Evolutionary conservation across 148 eudicot species (phyloP).

Genomic region (Chenopodium suecicum): DNA sequence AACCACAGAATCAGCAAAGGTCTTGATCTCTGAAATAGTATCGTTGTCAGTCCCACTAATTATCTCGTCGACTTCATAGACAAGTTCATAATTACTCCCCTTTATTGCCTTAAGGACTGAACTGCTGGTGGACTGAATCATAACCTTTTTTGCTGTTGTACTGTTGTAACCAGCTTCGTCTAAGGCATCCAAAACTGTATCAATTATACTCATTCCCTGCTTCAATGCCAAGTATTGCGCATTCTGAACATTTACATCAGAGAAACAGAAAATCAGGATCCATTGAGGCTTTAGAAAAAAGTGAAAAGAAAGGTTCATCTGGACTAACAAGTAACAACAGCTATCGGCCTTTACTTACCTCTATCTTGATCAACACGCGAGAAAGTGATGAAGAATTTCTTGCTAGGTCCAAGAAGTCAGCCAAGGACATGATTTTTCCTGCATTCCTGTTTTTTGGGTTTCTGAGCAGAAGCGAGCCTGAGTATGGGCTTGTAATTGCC

Average conservation of each 20-base stretch:
- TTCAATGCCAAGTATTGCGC: constrained; percentile 77
- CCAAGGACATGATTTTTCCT: constrained; percentile 44
- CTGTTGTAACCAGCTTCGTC: constrained; percentile 40
- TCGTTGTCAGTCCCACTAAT: constrained; percentile 51
- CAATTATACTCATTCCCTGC: constrained; percentile 53
- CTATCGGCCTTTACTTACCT: constrained; percentile 46
- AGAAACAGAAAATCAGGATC: not conserved
- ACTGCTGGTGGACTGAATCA: constrained; percentile 75
- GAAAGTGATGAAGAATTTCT: constrained; percentile 64
- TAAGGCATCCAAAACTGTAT: constrained; percentile 59
- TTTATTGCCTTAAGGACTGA: constrained; percentile 60
- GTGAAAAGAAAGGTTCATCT: not conserved
- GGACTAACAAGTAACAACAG: not conserved
- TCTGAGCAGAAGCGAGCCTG: not conserved
- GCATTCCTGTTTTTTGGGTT: constrained; percentile 34
- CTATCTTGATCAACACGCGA: constrained; percentile 69
- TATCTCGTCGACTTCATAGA: constrained; percentile 55
- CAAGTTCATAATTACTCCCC: constrained; percentile 57
- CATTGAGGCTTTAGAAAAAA: not conserved
- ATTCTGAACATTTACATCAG: constrained; percentile 43
- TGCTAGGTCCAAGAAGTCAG: constrained; percentile 45
- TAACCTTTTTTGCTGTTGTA: constrained; percentile 47
- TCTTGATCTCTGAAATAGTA: constrained; percentile 59
- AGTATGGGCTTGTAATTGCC: constrained; percentile 48
- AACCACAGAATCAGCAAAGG: constrained; percentile 69